Evolutionary conservation across 495 filamentous ascomycete genomes (phyloP).

Genomic region (Amorphotheca resinae): DNA sequence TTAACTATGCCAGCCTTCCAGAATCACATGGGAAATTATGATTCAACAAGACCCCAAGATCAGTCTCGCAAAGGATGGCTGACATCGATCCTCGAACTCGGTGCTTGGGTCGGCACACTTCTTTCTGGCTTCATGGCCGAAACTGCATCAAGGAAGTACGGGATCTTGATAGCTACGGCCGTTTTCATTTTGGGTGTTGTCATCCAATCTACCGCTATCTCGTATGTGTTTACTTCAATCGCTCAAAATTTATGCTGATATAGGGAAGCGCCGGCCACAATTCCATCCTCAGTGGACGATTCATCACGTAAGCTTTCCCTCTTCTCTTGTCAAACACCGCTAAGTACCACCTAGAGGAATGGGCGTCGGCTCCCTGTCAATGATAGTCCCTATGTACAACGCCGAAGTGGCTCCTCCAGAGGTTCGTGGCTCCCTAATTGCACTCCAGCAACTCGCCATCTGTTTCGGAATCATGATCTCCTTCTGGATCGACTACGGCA

Average conservation of each 20-base stretch:
- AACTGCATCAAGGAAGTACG: constrained; percentile 58
- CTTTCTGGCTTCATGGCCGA: constrained; percentile 68
- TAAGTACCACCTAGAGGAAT: constrained; percentile 36
- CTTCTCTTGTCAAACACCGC: constrained; percentile 1
- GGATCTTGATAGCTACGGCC: constrained; percentile 55
- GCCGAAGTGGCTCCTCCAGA: constrained; percentile 50
- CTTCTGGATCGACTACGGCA: constrained; percentile 76
- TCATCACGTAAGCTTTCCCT: constrained; percentile 43
- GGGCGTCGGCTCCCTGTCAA: constrained; percentile 57
- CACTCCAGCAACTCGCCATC: constrained; percentile 69
- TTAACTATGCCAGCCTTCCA: constrained; percentile 48
- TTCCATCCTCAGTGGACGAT: constrained; percentile 60
- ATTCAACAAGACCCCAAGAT: constrained; percentile 32
- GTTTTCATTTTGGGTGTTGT: constrained; percentile 71
- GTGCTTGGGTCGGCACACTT: constrained; percentile 70
- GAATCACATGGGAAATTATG: constrained; percentile 51
- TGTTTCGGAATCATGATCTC: constrained; percentile 72
- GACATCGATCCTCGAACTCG: constrained; percentile 69
- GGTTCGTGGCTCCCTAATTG: constrained; percentile 58
- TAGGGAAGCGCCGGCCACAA: constrained; percentile 31
- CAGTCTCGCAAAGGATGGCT: constrained; percentile 64
- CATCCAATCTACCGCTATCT: constrained; percentile 52
- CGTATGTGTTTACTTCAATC: neutral
- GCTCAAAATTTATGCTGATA: neutral
- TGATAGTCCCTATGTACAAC: constrained; percentile 60